Evolutionary conservation across 768 basidiomycete genomes (phyloP).

Genomic region (Tylopilus sp.): DNA sequence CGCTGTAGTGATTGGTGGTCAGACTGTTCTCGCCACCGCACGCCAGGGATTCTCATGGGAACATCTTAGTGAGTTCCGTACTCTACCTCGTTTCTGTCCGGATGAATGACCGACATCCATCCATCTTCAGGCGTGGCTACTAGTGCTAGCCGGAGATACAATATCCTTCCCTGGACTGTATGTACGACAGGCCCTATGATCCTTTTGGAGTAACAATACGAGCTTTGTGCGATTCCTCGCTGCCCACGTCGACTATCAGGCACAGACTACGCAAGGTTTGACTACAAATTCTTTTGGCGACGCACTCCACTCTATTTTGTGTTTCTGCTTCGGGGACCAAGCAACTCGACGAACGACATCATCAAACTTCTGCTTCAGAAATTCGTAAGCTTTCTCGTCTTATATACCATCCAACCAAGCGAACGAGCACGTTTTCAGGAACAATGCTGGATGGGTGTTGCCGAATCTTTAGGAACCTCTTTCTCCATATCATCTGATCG

Average conservation of each 20-base stretch:
- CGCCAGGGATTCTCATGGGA: conserved; percentile 1
- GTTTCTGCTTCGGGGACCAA: neutral
- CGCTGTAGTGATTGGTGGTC: no score
- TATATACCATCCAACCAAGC: no score
- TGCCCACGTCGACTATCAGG: conserved; percentile 2
- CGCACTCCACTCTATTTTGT: conserved; percentile 12
- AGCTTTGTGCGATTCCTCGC: conserved; percentile 14
- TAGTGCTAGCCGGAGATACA: conserved; percentile 10
- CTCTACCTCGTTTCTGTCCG: neutral
- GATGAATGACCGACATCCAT: neutral
- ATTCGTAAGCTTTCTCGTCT: neutral
- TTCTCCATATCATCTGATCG: neutral
- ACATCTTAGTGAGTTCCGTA: neutral
- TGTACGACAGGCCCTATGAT: conserved; percentile 9
- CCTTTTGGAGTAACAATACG: neutral
- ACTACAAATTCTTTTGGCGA: conserved; percentile 16
- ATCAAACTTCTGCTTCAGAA: neutral
- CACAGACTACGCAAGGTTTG: conserved; percentile 11
- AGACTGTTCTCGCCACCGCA: no score
- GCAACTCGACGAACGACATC: neutral
- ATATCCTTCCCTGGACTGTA: conserved; percentile 7
- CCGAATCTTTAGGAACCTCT: conserved; percentile 17
- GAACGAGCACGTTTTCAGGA: neutral
- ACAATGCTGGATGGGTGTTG: conserved; percentile 14
- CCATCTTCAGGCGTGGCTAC: neutral